Percentiles rank a stretch among this genome's conserved stretches.
Conservation (phyloP, 768 basidiomycete genomes). For the Lactarius deliciosus region DNA sequence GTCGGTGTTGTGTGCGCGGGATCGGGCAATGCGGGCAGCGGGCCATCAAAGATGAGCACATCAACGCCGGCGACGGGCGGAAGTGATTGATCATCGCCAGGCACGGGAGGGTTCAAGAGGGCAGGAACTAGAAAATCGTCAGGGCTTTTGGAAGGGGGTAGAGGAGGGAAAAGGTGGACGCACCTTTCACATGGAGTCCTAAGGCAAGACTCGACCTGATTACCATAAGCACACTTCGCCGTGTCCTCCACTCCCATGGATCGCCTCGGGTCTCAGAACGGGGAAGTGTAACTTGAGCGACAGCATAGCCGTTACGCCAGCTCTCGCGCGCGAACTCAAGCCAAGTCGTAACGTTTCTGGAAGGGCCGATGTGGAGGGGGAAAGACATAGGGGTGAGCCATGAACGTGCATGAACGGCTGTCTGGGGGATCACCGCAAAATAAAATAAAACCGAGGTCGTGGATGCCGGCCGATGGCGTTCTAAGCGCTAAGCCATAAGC, state of each 20-base stretch:
- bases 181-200: conserved; percentile 53
- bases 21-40: too few relatives aligned
- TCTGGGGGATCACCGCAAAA: conserved; percentile 37
- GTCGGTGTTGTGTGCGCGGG: too few relatives aligned
- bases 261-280: too few relatives aligned
- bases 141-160: conserved; percentile 14
- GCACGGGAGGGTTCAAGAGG: conserved; percentile 65
- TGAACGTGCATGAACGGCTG: conserved; percentile 1
- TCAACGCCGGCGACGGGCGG: conserved; percentile 46
- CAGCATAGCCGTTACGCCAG: too few relatives aligned
- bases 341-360: too few relatives aligned
- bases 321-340: too few relatives aligned
- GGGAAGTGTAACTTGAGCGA: too few relatives aligned
- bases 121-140: conserved; percentile 49
- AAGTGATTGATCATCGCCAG: conserved; percentile 49
- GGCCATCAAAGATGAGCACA: too few relatives aligned
- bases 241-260: too few relatives aligned
- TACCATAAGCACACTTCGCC: too few relatives aligned
- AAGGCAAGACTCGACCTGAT: neutral
- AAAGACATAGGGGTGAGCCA: conserved; percentile 17
- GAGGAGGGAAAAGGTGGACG: conserved; percentile 30
- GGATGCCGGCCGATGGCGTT: conserved; percentile 63
- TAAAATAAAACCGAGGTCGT: conserved; percentile 41
- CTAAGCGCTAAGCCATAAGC: conserved; percentile 50
- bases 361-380: too few relatives aligned